A percentile compares a stretch with the other conserved stretches of the same genome.
These are phyloP conservation scores for Emiliania huxleyi DNA, from an alignment of 78 protist genomes.

Conservation along the genomic window DNA sequence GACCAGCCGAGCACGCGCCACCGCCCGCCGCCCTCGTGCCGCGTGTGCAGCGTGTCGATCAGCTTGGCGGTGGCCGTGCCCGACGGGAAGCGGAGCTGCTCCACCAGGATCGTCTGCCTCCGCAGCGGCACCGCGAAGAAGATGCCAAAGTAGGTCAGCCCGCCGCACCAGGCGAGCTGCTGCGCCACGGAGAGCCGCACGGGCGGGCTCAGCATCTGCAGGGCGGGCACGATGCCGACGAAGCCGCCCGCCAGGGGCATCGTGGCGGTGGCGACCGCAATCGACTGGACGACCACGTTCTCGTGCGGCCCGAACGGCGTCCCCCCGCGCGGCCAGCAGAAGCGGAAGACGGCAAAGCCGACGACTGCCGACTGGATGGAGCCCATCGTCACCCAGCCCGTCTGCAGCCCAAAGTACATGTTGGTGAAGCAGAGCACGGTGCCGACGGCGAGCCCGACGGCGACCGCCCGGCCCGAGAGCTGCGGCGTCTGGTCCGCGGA, in stretches of 20 bases:
- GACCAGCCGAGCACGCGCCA: no score
- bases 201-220: conserved; percentile 4
- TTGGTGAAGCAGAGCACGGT: conserved; percentile 59
- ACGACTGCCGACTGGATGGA: conserved; percentile 37
- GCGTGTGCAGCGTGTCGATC: conserved; percentile 32
- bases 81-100: conserved; percentile 80
- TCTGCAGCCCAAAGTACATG: conserved; percentile 69
- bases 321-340: background rate
- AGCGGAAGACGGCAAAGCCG: conserved; percentile 51
- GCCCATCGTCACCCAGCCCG: conserved; percentile 65
- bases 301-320: background rate
- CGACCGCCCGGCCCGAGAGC: background rate
- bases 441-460: background rate
- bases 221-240: conserved; percentile 68
- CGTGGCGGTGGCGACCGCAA: conserved; percentile 76
- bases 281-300: conserved; percentile 25
- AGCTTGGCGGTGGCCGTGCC: conserved; percentile 82
- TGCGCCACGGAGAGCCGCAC: background rate
- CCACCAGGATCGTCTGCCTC: conserved; percentile 70
- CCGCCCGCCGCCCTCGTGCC: no score
- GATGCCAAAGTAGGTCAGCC: conserved; percentile 73
- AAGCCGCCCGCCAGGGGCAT: conserved; percentile 80
- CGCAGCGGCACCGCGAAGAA: conserved; percentile 84
- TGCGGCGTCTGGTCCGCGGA: background rate
- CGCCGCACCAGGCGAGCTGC: background rate